Conservation (phyloP, 257 asterid species). For the Ocimum tenuiflorum region DNA sequence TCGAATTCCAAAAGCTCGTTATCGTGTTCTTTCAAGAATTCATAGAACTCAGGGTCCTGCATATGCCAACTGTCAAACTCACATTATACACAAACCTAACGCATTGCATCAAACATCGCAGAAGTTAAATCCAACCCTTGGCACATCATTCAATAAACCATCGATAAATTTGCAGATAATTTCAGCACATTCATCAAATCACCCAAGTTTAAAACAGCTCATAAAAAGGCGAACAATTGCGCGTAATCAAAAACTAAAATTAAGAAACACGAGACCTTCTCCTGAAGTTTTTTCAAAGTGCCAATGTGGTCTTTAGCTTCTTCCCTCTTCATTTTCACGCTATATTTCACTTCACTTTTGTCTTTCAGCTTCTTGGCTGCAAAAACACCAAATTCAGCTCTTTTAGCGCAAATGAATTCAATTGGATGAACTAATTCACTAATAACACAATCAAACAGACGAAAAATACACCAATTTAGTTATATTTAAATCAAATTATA, state of each 20-base stretch:
- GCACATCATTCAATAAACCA: background rate
- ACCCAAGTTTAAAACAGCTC: background rate
- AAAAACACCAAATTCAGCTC: constrained; percentile 13
- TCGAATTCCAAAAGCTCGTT: constrained; percentile 75
- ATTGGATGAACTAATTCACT: background rate
- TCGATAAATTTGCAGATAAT: background rate
- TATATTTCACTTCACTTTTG: constrained; percentile 12
- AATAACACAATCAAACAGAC: background rate
- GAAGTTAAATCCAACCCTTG: background rate
- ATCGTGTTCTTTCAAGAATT: constrained; percentile 77
- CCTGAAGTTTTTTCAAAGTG: constrained; percentile 52
- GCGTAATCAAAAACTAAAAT: background rate
- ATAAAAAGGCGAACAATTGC: too few relatives aligned
- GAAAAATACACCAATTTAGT: too few relatives aligned
- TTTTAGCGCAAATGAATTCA: background rate
- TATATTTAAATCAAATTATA: background rate
- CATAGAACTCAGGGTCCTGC: constrained; percentile 89
- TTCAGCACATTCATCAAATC: background rate
- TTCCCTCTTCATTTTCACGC: constrained; percentile 28
- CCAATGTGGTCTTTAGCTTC: constrained; percentile 52
- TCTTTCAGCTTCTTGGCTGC: constrained; percentile 31
- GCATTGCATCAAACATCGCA: background rate
- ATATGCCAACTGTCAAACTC: constrained; percentile 15
- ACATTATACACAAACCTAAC: background rate
- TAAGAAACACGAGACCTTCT: constrained; percentile 37